Conservation (phyloP, 1,284 basidiomycete genomes). For the Irpex rosettiformis region DNA sequence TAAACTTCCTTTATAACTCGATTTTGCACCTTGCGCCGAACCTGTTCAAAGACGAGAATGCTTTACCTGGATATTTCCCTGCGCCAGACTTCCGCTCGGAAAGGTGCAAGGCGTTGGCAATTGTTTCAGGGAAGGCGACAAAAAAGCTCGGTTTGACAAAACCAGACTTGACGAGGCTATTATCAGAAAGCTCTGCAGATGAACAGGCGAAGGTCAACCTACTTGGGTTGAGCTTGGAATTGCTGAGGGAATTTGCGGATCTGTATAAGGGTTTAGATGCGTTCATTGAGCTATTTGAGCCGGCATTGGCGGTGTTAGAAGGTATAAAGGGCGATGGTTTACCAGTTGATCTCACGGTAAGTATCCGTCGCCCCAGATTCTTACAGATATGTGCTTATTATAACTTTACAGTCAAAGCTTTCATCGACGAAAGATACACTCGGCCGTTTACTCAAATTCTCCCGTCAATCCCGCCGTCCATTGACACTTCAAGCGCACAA, state of each 20-base stretch:
- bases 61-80: slow-evolving; percentile 65
- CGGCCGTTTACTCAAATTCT: slow-evolving; percentile 68
- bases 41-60: slow-evolving; percentile 40
- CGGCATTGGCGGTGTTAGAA: slow-evolving; percentile 59
- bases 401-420: slow-evolving; percentile 17
- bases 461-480: slow-evolving; percentile 70
- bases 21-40: slow-evolving; percentile 73
- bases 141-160: slow-evolving; percentile 37
- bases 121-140: slow-evolving; percentile 38
- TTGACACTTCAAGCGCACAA: slow-evolving; percentile 92
- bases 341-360: slow-evolving; percentile 54
- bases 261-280: slow-evolving; percentile 77
- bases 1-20: slow-evolving; percentile 78
- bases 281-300: slow-evolving; percentile 82
- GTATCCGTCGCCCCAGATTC: slow-evolving; percentile 19
- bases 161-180: slow-evolving; percentile 45
- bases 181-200: slow-evolving; percentile 31
- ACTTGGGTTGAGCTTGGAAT: slow-evolving; percentile 55
- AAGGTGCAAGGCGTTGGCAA: slow-evolving; percentile 35
- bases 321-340: slow-evolving; percentile 48
- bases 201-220: slow-evolving; percentile 71
- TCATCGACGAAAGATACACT: slow-evolving; percentile 27
- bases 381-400: neutral
- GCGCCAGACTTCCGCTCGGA: slow-evolving; percentile 67
- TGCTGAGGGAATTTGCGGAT: slow-evolving; percentile 67